These are phyloP conservation scores for Acidomyces sp. DNA, from an alignment of 495 filamentous ascomycete species.

Conservation along the genomic window DNA sequence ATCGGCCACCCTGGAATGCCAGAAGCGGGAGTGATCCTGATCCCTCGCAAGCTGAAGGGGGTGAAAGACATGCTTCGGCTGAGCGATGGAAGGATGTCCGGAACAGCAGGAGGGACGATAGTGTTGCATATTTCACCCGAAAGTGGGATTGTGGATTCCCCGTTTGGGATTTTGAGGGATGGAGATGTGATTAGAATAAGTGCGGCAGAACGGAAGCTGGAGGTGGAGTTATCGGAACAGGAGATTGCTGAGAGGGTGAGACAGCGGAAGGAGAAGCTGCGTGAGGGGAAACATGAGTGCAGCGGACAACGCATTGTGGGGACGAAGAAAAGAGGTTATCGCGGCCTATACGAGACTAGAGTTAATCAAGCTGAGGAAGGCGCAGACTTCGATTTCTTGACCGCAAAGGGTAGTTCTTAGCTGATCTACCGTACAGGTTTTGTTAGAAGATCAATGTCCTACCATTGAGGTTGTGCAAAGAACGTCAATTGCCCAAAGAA, in stretches of 20 bases:
- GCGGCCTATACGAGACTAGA: conserved; percentile 49
- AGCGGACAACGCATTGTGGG: conserved; percentile 23
- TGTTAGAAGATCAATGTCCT: too few relatives aligned
- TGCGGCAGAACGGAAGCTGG: conserved; percentile 33
- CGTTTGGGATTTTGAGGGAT: conserved; percentile 46
- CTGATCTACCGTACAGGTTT: too few relatives aligned
- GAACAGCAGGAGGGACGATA: conserved; percentile 57
- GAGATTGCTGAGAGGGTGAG: conserved; percentile 13
- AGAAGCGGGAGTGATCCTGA: conserved; percentile 52
- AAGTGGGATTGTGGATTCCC: conserved; percentile 28
- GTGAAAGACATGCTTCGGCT: conserved; percentile 54
- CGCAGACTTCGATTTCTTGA: conserved; percentile 53
- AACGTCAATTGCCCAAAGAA: too few relatives aligned
- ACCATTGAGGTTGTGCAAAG: too few relatives aligned
- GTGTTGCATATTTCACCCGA: conserved; percentile 53
- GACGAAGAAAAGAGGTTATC: conserved; percentile 41
- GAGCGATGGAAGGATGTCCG: conserved; percentile 55
- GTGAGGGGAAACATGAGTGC: conserved; percentile 19
- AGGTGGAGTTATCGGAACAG: conserved; percentile 36
- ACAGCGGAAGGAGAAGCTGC: conserved; percentile 33
- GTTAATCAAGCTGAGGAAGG: conserved; percentile 54
- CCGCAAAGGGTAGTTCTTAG: too few relatives aligned
- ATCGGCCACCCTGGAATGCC: conserved; percentile 58
- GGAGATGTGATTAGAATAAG: conserved; percentile 47
- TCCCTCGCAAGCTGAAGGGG: conserved; percentile 51